Conservation (phyloP, 768 basidiomycete species). For the Rubroboletus pulcherrimus region DNA sequence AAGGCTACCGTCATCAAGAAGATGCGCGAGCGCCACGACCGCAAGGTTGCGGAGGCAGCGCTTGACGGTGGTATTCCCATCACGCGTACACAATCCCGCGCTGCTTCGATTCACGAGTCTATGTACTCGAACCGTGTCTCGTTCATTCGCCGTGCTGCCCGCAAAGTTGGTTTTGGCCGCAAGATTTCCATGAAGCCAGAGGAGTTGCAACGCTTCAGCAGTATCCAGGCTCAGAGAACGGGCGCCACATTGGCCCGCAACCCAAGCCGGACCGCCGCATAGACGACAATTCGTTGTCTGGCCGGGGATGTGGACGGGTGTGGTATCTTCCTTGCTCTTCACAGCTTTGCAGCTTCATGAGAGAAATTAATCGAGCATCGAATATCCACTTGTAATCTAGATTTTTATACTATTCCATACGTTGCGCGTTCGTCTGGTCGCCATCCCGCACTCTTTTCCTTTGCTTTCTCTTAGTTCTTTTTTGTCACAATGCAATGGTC, state of each 20-base stretch:
- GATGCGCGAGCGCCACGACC: slow-evolving; percentile 64
- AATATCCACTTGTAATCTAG: slow-evolving; percentile 34
- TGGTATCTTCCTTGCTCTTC: slow-evolving; percentile 21
- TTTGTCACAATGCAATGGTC: slow-evolving; percentile 12
- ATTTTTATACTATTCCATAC: slow-evolving; percentile 24
- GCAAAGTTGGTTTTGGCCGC: slow-evolving; percentile 85
- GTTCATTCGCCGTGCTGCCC: slow-evolving; percentile 85
- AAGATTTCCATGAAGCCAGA: slow-evolving; percentile 79
- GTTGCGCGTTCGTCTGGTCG: slow-evolving; percentile 15
- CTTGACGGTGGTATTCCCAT: slow-evolving; percentile 57
- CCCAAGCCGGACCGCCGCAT: slow-evolving; percentile 59
- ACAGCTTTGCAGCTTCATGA: slow-evolving; percentile 9
- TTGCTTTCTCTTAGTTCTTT: slow-evolving; percentile 11
- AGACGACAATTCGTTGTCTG: slow-evolving; percentile 17
- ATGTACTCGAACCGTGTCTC: slow-evolving; percentile 93
- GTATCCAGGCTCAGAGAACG: slow-evolving; percentile 77
- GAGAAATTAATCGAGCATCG: slow-evolving; percentile 25
- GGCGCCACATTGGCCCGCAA: slow-evolving; percentile 76
- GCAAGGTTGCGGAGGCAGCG: slow-evolving; percentile 39
- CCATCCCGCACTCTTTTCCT: slow-evolving; percentile 15
- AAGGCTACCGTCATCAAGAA: slow-evolving; percentile 87
- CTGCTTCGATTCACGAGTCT: slow-evolving; percentile 85
- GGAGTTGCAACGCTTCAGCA: slow-evolving; percentile 82
- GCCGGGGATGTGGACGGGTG: slow-evolving; percentile 18
- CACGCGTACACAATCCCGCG: slow-evolving; percentile 84